phyloP scores from a whole-genome alignment of 139 green algal genomes.

The Tetraselmis chui region DNA sequence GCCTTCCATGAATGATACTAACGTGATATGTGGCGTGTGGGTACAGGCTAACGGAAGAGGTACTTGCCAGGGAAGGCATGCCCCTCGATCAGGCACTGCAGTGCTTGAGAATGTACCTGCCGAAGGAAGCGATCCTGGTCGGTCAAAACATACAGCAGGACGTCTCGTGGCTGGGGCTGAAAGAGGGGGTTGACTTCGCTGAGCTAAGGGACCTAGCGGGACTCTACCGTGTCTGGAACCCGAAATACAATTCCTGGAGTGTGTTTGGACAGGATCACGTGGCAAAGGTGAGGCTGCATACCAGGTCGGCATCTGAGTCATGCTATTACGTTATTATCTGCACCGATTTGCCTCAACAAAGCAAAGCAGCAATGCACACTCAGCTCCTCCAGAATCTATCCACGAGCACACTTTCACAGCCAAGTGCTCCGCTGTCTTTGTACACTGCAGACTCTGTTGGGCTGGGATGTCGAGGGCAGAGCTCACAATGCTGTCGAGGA shows the following conservation, averaged over 20 bases:
- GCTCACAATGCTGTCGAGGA: conserved; percentile 52
- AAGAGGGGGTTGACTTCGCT: conserved; percentile 72
- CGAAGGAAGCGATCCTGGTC: conserved; percentile 57
- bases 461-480: conserved; percentile 32
- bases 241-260: conserved; percentile 52
- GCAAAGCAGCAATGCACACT: too few relatives aligned
- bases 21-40: too few relatives aligned
- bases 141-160: conserved; percentile 84
- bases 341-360: too few relatives aligned
- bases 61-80: conserved; percentile 60
- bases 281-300: too few relatives aligned
- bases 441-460: conserved; percentile 47
- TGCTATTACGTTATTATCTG: too few relatives aligned
- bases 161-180: conserved; percentile 77
- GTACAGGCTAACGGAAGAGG: conserved; percentile 42
- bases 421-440: too few relatives aligned
- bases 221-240: conserved; percentile 78
- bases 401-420: too few relatives aligned
- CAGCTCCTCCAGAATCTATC: too few relatives aligned
- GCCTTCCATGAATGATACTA: too few relatives aligned
- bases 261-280: conserved; percentile 72
- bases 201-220: conserved; percentile 69
- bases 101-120: conserved; percentile 44
- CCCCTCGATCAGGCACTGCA: conserved; percentile 51
- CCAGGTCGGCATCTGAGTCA: too few relatives aligned